phyloP scores from a whole-genome alignment of 495 filamentous ascomycete species.

The Rostrohypoxylon terebratum region DNA sequence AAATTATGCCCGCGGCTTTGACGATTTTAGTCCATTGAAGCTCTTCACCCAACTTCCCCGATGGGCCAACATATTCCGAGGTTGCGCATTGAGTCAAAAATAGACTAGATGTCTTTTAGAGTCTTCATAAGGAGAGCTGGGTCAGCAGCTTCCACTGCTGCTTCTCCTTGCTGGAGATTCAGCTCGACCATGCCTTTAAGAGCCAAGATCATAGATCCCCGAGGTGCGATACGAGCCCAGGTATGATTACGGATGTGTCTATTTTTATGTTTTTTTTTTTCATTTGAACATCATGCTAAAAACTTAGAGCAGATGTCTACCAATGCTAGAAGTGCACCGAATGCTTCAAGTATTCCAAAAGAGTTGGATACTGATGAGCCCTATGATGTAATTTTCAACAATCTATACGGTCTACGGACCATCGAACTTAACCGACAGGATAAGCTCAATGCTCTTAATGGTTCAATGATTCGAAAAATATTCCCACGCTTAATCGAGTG shows the following conservation, averaged over 20 bases:
- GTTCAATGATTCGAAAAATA: slow-evolving; percentile 95
- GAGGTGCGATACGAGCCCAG: slow-evolving; percentile 64
- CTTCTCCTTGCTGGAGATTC: slow-evolving; percentile 52
- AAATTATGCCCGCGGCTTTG: slow-evolving; percentile 34
- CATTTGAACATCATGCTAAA: slow-evolving; percentile 17
- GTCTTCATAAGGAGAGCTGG: slow-evolving; percentile 55
- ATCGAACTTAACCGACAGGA: slow-evolving; percentile 93
- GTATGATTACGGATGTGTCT: slow-evolving; percentile 48
- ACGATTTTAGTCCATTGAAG: slow-evolving; percentile 26
- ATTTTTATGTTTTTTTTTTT: background rate
- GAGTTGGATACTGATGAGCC: slow-evolving; percentile 75
- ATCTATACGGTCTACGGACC: slow-evolving; percentile 86
- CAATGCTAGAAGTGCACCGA: slow-evolving; percentile 34
- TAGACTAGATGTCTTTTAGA: slow-evolving; percentile 58
- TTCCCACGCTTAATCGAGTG: slow-evolving; percentile 88
- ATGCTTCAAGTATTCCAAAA: slow-evolving; percentile 51
- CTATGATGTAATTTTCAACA: slow-evolving; percentile 92
- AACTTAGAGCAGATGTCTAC: slow-evolving; percentile 65
- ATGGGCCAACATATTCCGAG: slow-evolving; percentile 42
- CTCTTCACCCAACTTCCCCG: slow-evolving; percentile 24
- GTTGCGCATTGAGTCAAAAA: slow-evolving; percentile 42
- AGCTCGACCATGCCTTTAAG: slow-evolving; percentile 80
- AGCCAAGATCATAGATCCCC: slow-evolving; percentile 79
- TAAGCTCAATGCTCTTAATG: slow-evolving; percentile 90
- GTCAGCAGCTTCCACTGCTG: slow-evolving; percentile 51